These are phyloP conservation scores for Avena atlantica DNA, from an alignment of 176 grass and related monocot genomes.

Conservation along the genomic window DNA sequence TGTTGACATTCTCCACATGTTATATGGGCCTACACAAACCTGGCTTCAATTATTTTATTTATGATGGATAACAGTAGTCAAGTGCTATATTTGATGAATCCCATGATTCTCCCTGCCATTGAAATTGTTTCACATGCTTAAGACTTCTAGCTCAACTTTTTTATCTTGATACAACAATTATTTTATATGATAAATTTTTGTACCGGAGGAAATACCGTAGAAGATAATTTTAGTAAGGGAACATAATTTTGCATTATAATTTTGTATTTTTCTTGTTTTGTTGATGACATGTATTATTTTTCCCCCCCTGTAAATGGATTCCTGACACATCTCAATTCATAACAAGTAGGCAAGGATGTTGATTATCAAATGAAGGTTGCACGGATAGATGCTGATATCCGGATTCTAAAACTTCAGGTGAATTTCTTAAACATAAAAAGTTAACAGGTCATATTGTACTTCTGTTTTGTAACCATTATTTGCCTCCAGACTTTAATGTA, in stretches of 20 bases:
- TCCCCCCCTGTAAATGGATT: background rate
- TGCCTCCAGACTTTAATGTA: conserved; percentile 26
- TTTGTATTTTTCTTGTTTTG: conserved; percentile 5
- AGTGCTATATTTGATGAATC: conserved; percentile 1
- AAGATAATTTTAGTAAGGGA: conserved; percentile 14
- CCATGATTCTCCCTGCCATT: background rate
- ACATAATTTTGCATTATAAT: conserved; percentile 17
- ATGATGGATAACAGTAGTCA: conserved; percentile 28
- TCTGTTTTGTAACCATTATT: conserved; percentile 28
- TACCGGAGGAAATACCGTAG: conserved; percentile 16
- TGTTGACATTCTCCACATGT: background rate
- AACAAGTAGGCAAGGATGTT: conserved; percentile 66
- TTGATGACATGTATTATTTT: background rate
- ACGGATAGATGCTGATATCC: conserved; percentile 84
- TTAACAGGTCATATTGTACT: background rate
- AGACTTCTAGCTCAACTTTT: conserved; percentile 7
- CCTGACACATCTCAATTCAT: conserved; percentile 41
- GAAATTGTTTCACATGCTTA: conserved; percentile 37
- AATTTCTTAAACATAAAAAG: conserved; percentile 30
- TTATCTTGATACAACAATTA: conserved; percentile 17
- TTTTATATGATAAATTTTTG: conserved; percentile 25
- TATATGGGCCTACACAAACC: conserved; percentile 35
- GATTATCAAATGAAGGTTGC: conserved; percentile 70
- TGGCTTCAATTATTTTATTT: background rate
- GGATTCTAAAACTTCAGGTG: conserved; percentile 97